phyloP scores from a whole-genome alignment of 2,329 filamentous ascomycete species.

The Penicillium sp. region DNA sequence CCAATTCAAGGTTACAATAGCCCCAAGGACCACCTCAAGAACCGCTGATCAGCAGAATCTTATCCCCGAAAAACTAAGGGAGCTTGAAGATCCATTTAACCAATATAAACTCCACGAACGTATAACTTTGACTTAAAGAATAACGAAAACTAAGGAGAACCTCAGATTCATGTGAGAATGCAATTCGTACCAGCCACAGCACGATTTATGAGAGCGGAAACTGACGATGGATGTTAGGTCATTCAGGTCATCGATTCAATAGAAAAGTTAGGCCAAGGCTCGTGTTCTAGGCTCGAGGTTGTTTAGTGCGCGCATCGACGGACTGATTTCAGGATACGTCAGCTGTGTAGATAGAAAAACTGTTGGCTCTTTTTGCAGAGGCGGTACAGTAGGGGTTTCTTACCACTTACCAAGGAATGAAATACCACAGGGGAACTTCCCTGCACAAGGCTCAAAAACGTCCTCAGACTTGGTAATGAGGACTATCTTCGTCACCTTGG shows the following conservation, averaged over 20 bases:
- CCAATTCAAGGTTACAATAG: no score
- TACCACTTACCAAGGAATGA: neutral
- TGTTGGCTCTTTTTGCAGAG: neutral
- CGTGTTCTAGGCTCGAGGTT: neutral
- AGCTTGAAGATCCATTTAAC: neutral
- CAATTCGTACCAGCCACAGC: neutral
- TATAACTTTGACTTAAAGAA: neutral
- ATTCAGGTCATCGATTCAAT: neutral
- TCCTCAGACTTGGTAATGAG: neutral
- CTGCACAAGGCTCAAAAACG: neutral
- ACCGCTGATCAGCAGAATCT: no score
- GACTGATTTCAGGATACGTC: neutral
- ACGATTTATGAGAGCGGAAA: no score
- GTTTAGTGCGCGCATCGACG: neutral
- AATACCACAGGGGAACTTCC: neutral
- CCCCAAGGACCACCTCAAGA: no score
- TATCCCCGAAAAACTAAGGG: no score
- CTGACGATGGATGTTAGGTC: neutral
- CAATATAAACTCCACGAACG: neutral
- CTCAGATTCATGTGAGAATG: neutral
- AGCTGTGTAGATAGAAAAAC: neutral
- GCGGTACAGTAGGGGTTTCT: neutral
- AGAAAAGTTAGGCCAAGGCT: neutral
- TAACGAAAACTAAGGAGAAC: neutral
- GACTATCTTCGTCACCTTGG: neutral